These are phyloP conservation scores for Actinidia chinensis DNA, from an alignment of 179 eudicot species.

Conservation along the genomic window DNA sequence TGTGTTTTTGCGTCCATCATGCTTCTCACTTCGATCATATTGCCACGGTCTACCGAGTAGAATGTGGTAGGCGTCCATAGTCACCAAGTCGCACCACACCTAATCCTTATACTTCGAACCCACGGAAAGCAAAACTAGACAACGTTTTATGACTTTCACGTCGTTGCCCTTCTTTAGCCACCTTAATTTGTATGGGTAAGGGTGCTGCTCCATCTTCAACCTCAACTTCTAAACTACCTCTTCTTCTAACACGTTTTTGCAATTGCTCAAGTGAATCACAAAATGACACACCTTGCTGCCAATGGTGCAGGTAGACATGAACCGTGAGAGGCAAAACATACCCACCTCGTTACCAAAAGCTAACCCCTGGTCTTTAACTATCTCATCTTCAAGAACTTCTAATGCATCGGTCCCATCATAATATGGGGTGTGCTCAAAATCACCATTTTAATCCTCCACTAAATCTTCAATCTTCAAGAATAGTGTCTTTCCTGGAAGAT, in stretches of 20 bases:
- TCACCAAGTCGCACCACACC: not conserved
- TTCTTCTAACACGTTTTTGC: not conserved
- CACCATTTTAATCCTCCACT: not conserved
- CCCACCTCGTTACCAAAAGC: not conserved
- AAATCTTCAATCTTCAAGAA: too few species aligned
- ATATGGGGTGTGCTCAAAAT: not conserved
- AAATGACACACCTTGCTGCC: not conserved
- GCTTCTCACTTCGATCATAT: not conserved
- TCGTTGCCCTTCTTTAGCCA: not conserved
- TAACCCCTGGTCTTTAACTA: not conserved
- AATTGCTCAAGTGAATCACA: not conserved
- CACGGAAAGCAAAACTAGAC: not conserved
- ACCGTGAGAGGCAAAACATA: not conserved
- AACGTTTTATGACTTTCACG: not conserved
- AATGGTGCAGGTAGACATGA: not conserved
- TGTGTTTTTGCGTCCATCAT: not conserved
- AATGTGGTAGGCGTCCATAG: not conserved
- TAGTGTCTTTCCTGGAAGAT: too few species aligned
- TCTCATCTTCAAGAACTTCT: too few species aligned
- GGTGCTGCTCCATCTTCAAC: not conserved
- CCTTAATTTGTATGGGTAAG: not conserved
- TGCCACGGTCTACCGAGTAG: not conserved
- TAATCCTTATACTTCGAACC: not conserved
- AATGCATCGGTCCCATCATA: too few species aligned
- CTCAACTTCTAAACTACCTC: not conserved